Evolutionary conservation across 305 asterid species (phyloP).

Genomic region (Rubia tinctorum): DNA sequence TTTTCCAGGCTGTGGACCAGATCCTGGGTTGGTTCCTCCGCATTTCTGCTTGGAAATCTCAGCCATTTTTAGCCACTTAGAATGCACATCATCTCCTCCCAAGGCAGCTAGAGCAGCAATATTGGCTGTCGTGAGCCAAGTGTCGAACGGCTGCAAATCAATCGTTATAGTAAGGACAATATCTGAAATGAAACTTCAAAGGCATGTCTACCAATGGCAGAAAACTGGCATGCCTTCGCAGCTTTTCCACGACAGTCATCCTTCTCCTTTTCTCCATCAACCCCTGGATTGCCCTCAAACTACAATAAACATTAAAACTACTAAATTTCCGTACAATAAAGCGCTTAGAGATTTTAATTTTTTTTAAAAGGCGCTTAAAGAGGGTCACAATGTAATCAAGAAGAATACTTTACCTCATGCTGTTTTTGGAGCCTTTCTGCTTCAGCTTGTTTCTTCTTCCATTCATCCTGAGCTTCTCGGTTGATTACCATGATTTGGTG

Average conservation of each 20-base stretch:
- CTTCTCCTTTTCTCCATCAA: conserved; percentile 74
- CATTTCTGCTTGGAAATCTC: conserved; percentile 64
- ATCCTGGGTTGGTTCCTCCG: conserved; percentile 58
- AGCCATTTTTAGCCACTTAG: conserved; percentile 66
- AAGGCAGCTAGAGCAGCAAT: conserved; percentile 92
- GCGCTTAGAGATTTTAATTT: too few relatives aligned
- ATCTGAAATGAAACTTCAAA: neutral
- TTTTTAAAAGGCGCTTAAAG: neutral
- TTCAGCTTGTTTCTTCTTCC: conserved; percentile 87
- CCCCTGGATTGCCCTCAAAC: neutral
- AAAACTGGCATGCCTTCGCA: conserved; percentile 41
- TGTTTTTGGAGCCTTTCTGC: conserved; percentile 58
- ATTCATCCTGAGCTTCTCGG: conserved; percentile 75
- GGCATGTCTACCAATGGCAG: conserved; percentile 1
- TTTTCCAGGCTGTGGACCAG: conserved; percentile 53
- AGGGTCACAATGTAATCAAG: neutral
- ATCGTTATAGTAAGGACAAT: neutral
- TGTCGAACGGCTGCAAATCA: conserved; percentile 42
- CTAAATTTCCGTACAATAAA: neutral
- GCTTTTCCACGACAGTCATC: conserved; percentile 57
- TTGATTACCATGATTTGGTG: conserved; percentile 62
- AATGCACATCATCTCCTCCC: conserved; percentile 89
- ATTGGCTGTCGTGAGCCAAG: conserved; percentile 68
- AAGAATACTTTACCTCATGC: neutral
- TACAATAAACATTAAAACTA: neutral